Percentiles rank a stretch among this genome's conserved stretches.
These are phyloP conservation scores for Trapa bicornis DNA, from an alignment of 345 rosid species.

Conservation along the genomic window DNA sequence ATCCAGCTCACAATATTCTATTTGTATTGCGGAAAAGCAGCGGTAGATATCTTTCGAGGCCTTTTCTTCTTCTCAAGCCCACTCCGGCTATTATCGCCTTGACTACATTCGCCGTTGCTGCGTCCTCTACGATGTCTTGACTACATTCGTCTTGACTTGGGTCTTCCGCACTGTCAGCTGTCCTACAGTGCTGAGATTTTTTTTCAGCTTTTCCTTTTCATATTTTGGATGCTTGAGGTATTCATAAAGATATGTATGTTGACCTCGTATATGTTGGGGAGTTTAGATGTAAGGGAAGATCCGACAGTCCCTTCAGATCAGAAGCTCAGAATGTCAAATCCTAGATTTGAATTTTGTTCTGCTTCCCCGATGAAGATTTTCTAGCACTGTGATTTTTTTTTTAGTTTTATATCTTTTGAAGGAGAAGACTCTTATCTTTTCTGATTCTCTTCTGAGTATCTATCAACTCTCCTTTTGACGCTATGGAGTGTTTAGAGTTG, in stretches of 20 bases:
- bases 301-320: neutral
- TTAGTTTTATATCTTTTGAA: conserved; percentile 4
- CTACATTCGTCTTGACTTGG: neutral
- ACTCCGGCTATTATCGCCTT: neutral
- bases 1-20: neutral
- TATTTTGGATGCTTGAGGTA: neutral
- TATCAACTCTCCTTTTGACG: conserved; percentile 7
- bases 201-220: neutral
- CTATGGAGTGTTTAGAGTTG: conserved; percentile 40
- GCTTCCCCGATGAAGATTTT: conserved; percentile 25
- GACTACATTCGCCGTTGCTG: conserved; percentile 4
- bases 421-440: neutral
- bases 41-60: neutral
- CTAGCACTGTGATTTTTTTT: conserved; percentile 14
- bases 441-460: neutral
- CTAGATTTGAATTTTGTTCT: neutral
- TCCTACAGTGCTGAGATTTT: neutral
- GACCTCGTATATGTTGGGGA: neutral
- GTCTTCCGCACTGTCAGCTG: neutral
- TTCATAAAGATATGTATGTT: neutral
- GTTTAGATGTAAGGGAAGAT: neutral
- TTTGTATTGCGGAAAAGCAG: neutral
- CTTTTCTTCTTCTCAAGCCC: neutral
- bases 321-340: neutral
- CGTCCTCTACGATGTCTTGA: neutral